Conservation (phyloP, 805 yeast species). For the Wickerhamomyces chaumierensis region DNA sequence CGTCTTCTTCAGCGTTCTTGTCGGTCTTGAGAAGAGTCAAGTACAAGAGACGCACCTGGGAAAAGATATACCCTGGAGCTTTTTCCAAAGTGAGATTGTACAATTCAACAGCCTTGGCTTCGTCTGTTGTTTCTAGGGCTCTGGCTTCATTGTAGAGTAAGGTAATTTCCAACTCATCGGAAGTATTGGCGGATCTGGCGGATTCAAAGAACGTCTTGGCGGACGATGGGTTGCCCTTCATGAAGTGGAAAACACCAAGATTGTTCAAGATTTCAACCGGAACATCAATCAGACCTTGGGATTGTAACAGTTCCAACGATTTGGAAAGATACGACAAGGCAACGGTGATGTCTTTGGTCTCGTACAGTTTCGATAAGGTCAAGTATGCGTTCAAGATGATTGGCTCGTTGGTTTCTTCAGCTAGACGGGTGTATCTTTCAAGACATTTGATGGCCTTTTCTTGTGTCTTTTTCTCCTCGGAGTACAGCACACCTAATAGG, state of each 20-base stretch:
- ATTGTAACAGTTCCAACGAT: slow-evolving; percentile 39
- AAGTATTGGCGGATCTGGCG: slow-evolving; percentile 36
- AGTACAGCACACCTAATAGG: slow-evolving; percentile 65
- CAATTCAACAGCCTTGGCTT: slow-evolving; percentile 14
- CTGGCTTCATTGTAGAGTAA: slow-evolving; percentile 70
- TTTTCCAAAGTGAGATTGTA: slow-evolving; percentile 47
- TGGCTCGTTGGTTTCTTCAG: slow-evolving; percentile 47
- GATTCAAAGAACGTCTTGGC: slow-evolving; percentile 45
- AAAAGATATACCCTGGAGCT: slow-evolving; percentile 65
- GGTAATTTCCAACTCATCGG: slow-evolving; percentile 29
- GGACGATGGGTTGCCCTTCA: slow-evolving; percentile 45
- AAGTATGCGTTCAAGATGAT: slow-evolving; percentile 54
- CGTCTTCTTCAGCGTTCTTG: slow-evolving; percentile 20
- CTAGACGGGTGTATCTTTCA: slow-evolving; percentile 59
- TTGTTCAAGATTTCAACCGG: slow-evolving; percentile 64
- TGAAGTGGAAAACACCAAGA: slow-evolving; percentile 71
- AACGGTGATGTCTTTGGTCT: slow-evolving; percentile 51
- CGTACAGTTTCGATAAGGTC: slow-evolving; percentile 59
- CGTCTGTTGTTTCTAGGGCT: slow-evolving; percentile 38
- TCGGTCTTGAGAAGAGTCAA: slow-evolving; percentile 38
- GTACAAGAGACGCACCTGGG: slow-evolving; percentile 60
- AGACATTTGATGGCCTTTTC: slow-evolving; percentile 50
- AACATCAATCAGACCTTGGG: slow-evolving; percentile 20
- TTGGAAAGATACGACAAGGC: slow-evolving; percentile 53
- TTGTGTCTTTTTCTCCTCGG: slow-evolving; percentile 22